phyloP scores from a whole-genome alignment of 1,284 basidiomycete species.

The Ceratobasidium sp. region DNA sequence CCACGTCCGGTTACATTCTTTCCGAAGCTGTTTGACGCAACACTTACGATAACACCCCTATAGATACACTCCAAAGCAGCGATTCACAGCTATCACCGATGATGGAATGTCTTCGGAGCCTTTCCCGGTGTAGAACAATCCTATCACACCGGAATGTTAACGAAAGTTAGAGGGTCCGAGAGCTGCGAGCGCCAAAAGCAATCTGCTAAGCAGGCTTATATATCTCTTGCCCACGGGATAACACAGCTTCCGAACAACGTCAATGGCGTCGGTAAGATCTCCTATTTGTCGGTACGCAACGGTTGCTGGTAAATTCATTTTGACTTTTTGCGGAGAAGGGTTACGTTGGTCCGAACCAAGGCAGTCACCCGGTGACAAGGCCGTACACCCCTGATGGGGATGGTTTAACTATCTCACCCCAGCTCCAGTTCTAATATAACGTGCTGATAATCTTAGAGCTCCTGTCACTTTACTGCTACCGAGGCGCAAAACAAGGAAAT shows the following conservation, averaged over 20 bases:
- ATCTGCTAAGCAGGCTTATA: not conserved
- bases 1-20: not conserved
- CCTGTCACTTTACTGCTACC: conserved; percentile 29
- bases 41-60: not conserved
- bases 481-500: conserved; percentile 22
- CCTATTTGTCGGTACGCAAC: conserved; percentile 9
- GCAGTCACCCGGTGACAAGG: not conserved
- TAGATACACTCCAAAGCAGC: not conserved
- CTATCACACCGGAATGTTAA: not conserved
- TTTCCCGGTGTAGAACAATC: not conserved
- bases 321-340: not conserved
- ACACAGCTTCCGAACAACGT: not conserved
- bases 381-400: not conserved
- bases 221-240: not conserved
- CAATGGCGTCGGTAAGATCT: not conserved
- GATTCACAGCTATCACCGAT: not conserved
- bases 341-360: not conserved
- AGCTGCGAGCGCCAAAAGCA: not conserved
- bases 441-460: not conserved
- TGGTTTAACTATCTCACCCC: not conserved
- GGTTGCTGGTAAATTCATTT: not conserved
- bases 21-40: too few species aligned
- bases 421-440: not conserved
- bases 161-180: not conserved
- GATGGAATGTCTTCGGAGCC: not conserved